A percentile compares a stretch with the other conserved stretches of the same genome.
Conservation (phyloP, 495 filamentous ascomycete species). For the Penicillium coprophilum region DNA sequence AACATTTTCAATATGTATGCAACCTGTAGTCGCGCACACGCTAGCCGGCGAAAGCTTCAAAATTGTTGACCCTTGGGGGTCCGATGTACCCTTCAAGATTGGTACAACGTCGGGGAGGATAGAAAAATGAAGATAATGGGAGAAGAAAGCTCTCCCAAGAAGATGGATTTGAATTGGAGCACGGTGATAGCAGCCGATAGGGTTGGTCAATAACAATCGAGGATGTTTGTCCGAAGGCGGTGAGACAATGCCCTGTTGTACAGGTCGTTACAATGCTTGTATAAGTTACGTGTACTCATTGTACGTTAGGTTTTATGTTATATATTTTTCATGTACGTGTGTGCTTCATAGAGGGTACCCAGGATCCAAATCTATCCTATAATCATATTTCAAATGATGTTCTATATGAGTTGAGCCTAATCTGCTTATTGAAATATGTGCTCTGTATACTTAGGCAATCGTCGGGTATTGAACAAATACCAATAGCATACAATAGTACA, state of each 20-base stretch:
- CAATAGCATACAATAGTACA: not conserved
- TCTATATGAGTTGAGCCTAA: not conserved
- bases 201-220: constrained; percentile 16
- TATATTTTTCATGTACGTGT: constrained; percentile 7
- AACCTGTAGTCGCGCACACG: constrained; percentile 6
- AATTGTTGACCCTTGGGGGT: constrained; percentile 1
- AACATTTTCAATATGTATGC: constrained; percentile 54
- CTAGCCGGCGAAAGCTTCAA: constrained; percentile 11
- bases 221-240: constrained; percentile 22
- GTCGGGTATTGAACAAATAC: not conserved
- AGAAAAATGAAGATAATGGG: not conserved
- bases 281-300: not conserved
- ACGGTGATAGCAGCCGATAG: constrained; percentile 6
- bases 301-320: not conserved
- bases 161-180: not conserved
- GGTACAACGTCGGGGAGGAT: not conserved
- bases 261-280: not conserved
- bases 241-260: constrained; percentile 8
- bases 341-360: not conserved
- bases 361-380: not conserved
- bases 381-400: not conserved
- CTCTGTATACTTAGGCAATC: not conserved
- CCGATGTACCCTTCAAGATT: not conserved
- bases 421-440: not conserved
- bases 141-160: not conserved